These are phyloP conservation scores for Apiospora sp. DNA, from an alignment of 2,329 filamentous ascomycete genomes.

Conservation along the genomic window DNA sequence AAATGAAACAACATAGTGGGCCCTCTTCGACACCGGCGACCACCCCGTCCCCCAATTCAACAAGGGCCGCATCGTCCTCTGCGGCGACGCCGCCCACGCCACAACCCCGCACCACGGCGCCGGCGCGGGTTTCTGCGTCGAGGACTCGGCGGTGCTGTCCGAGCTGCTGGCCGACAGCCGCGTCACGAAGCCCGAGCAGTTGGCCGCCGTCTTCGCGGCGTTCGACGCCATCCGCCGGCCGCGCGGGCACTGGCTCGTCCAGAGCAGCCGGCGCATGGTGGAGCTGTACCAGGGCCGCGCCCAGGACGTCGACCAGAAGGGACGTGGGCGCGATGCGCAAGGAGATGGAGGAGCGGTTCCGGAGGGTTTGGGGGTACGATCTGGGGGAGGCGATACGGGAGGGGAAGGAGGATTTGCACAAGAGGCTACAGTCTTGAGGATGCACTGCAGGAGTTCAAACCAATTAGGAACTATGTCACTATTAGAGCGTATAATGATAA, in stretches of 20 bases:
- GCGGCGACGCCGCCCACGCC: conserved; percentile 71
- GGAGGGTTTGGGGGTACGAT: not conserved
- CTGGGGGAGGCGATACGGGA: not conserved
- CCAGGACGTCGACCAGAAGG: not conserved
- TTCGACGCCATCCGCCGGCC: conserved; percentile 23
- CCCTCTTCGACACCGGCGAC: conserved; percentile 26
- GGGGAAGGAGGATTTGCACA: not conserved
- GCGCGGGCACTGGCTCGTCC: conserved; percentile 26
- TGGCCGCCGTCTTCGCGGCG: conserved; percentile 20
- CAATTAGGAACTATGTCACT: too few relatives aligned
- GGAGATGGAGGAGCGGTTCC: conserved; percentile 7
- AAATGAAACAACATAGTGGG: not conserved
- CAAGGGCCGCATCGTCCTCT: conserved; percentile 50
- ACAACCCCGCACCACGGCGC: conserved; percentile 67
- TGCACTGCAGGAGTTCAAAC: too few relatives aligned
- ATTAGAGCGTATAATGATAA: too few relatives aligned
- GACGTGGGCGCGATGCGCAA: not conserved
- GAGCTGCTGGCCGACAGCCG: conserved; percentile 10
- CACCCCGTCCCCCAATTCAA: conserved; percentile 14
- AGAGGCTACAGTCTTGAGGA: not conserved
- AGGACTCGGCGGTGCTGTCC: conserved; percentile 46
- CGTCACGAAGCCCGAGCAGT: not conserved
- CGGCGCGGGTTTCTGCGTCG: conserved; percentile 65
- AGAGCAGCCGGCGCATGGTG: conserved; percentile 25
- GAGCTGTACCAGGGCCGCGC: conserved; percentile 27